These are phyloP conservation scores for Acidiella bohemica DNA, from an alignment of 495 filamentous ascomycete genomes.

Conservation along the genomic window DNA sequence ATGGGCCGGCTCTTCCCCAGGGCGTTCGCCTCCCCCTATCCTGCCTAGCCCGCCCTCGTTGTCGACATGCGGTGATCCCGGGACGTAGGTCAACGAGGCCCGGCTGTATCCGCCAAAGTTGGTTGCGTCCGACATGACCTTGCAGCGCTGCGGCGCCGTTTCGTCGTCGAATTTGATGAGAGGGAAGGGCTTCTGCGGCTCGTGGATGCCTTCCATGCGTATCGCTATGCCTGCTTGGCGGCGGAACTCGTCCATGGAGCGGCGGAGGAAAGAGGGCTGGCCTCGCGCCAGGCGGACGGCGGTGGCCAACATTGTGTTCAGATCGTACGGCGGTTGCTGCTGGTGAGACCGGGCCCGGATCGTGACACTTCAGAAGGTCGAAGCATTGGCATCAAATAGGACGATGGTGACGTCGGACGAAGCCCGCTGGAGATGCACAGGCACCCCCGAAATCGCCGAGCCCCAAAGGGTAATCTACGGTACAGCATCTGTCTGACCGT, in stretches of 20 bases:
- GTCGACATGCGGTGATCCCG: conserved; percentile 17
- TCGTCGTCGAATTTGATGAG: conserved; percentile 55
- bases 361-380: too few species aligned
- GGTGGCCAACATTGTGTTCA: conserved; percentile 21
- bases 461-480: too few species aligned
- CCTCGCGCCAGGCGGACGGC: conserved; percentile 23
- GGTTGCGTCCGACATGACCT: conserved; percentile 62
- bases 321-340: too few species aligned
- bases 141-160: conserved; percentile 50
- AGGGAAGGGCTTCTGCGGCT: conserved; percentile 40
- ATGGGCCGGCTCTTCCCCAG: conserved; percentile 38
- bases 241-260: conserved; percentile 52
- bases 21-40: conserved; percentile 21
- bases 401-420: too few species aligned
- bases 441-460: too few species aligned
- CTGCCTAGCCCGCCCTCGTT: conserved; percentile 21
- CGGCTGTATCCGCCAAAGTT: conserved; percentile 78
- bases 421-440: too few species aligned
- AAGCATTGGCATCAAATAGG: too few species aligned
- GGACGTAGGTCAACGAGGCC: conserved; percentile 55
- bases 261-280: conserved; percentile 46
- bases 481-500: too few species aligned
- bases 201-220: conserved; percentile 40
- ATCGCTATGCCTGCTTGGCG: conserved; percentile 35
- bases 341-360: too few species aligned